Evolutionary conservation across 139 green algal genomes (phyloP).

Genomic region (Medakamo hakoo): DNA sequence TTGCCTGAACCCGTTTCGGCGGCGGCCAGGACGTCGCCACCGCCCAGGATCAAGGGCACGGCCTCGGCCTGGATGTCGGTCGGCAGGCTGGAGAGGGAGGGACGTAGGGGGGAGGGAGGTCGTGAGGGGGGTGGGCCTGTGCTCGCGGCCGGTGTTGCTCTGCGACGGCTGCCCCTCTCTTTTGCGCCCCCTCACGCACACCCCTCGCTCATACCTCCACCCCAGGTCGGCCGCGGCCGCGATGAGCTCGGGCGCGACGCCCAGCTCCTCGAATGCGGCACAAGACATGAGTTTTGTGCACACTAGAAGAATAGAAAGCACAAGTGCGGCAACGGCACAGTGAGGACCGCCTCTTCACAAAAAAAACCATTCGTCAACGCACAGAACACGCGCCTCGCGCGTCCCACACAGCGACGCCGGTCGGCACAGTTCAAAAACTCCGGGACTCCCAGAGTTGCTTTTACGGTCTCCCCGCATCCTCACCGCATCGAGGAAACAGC

Average conservation of each 20-base stretch:
- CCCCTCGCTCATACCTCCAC: conserved; percentile 26
- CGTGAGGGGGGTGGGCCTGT: background rate
- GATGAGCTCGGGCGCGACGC: conserved; percentile 48
- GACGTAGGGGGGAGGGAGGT: background rate
- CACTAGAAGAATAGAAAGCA: background rate
- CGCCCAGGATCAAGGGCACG: conserved; percentile 60
- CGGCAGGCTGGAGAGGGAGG: conserved; percentile 33
- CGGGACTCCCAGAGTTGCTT: too few relatives aligned
- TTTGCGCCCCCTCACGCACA: background rate
- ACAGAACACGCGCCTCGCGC: too few relatives aligned
- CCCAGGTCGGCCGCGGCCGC: conserved; percentile 43
- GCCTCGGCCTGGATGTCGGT: conserved; percentile 58
- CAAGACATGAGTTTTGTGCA: conserved; percentile 5
- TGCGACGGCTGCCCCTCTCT: background rate
- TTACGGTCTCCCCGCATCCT: too few relatives aligned
- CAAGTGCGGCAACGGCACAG: too few relatives aligned
- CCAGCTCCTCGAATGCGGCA: conserved; percentile 55
- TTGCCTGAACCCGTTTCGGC: conserved; percentile 85
- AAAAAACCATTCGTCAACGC: background rate
- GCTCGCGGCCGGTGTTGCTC: background rate
- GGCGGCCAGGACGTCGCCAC: conserved; percentile 76
- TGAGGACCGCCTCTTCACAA: too few relatives aligned
- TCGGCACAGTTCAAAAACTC: too few relatives aligned
- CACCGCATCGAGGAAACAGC: too few relatives aligned
- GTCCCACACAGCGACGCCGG: too few relatives aligned